Conservation (phyloP, 1,139 yeast species). For the Taphrina wiesneri region DNA sequence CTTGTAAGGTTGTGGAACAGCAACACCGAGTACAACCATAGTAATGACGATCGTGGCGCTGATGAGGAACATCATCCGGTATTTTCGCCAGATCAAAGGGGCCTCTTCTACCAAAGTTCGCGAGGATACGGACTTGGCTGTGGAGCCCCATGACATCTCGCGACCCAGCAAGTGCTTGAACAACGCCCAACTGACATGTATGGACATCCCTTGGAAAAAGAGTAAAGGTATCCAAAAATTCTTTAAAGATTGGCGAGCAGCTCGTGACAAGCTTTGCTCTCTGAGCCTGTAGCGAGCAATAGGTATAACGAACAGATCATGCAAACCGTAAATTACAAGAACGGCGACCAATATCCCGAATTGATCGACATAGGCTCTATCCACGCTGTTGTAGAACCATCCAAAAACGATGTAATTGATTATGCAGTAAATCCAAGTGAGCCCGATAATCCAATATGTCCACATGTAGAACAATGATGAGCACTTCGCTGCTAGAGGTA, state of each 20-base stretch:
- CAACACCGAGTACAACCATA: slow-evolving; percentile 34
- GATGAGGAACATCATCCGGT: slow-evolving; percentile 7
- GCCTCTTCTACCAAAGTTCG: slow-evolving; percentile 37
- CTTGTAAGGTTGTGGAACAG: slow-evolving; percentile 36
- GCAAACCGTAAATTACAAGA: slow-evolving; percentile 36
- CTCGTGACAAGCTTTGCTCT: slow-evolving; percentile 29
- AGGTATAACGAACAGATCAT: slow-evolving; percentile 37
- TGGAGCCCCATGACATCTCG: slow-evolving; percentile 39
- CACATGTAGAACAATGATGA: slow-evolving; percentile 38
- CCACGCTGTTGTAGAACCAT: slow-evolving; percentile 35
- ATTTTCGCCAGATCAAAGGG: slow-evolving; percentile 36
- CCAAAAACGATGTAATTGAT: slow-evolving; percentile 37
- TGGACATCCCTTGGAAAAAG: slow-evolving; percentile 37
- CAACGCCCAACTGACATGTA: slow-evolving; percentile 37
- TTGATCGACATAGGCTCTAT: slow-evolving; percentile 36
- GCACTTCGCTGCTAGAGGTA: slow-evolving; percentile 36
- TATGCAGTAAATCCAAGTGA: slow-evolving; percentile 34
- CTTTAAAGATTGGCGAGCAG: slow-evolving; percentile 26
- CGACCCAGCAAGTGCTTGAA: slow-evolving; percentile 36
- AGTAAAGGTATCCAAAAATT: slow-evolving; percentile 35
- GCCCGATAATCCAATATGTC: slow-evolving; percentile 37
- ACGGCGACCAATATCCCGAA: slow-evolving; percentile 37
- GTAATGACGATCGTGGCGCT: background rate
- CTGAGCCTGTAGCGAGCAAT: slow-evolving; percentile 36
- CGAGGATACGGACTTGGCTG: slow-evolving; percentile 37